These are phyloP conservation scores for Trypanosoma vivax DNA, from an alignment of 208 protist genomes.

Conservation along the genomic window DNA sequence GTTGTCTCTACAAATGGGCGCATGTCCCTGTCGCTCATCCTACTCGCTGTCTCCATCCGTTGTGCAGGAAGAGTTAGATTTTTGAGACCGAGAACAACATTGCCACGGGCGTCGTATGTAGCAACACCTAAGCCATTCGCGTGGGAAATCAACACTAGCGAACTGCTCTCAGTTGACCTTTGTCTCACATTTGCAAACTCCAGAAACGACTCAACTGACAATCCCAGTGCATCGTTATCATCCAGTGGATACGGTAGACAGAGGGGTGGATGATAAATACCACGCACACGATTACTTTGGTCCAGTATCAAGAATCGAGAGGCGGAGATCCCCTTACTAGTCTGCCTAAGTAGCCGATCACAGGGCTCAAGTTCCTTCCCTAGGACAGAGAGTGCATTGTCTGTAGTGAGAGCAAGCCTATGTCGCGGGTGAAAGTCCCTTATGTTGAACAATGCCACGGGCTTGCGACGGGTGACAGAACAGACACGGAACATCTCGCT, in stretches of 20 bases:
- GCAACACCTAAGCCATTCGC: conserved; percentile 20
- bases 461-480: conserved; percentile 14
- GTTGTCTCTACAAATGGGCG: conserved; percentile 31
- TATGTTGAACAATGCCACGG: conserved; percentile 78
- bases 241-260: conserved; percentile 65
- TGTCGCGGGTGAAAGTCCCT: conserved; percentile 67
- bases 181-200: conserved; percentile 11
- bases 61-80: conserved; percentile 19
- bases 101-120: conserved; percentile 15
- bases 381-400: conserved; percentile 30
- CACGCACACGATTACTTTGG: conserved; percentile 66
- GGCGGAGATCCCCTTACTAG: conserved; percentile 39
- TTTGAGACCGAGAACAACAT: conserved; percentile 7
- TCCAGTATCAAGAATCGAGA: conserved; percentile 80
- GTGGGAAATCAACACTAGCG: conserved; percentile 20
- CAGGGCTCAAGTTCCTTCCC: conserved; percentile 28
- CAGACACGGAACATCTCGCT: conserved; percentile 11
- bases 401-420: conserved; percentile 39
- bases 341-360: conserved; percentile 73
- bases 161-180: conserved; percentile 6
- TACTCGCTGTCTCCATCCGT: neutral
- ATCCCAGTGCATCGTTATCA: conserved; percentile 39
- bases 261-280: conserved; percentile 63
- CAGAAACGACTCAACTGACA: conserved; percentile 49
- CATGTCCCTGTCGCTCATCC: conserved; percentile 20